Base-by-base conservation (phyloP, 352 stramenopile genomes). In the Phytophthora vignae region DNA sequence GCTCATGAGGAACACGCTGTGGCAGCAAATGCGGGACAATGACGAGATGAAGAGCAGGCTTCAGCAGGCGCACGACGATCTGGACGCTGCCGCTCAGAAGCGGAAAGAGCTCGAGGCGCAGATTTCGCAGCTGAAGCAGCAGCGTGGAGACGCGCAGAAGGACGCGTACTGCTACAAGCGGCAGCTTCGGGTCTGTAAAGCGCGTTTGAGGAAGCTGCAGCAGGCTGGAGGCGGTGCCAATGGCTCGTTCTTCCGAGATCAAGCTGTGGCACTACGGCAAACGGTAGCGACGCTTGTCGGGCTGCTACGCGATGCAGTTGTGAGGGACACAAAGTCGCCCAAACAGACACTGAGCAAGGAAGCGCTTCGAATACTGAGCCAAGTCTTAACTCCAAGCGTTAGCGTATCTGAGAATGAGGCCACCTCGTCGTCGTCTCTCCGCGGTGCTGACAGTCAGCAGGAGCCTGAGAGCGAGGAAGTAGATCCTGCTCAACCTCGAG, bases 321-420 rank as follows among this genome's bases (percentile, higher is more conserved):
- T 81, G 40, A 72, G 73, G 22, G 85, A 93, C 38, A 86, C 77
- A 9, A 92, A 92, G 55, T 87, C 83, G 5, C 56, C 68, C 1
- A 91, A 91, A 61, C 85, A 90, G 55, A 77, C 48, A 36, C 40
- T 90, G 11, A 91, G 84, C 63, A 92, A 90, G 38, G 84, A 90
- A 55, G 55, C 78, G 17, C 9, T 90, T 21, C 64, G 62, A 17
- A 64, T 87, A 29, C 53, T 87, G 7, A 54, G 70, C 0, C 67
- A 81, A 56, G 54, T 77, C 22, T 15, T 77, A 33, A 57, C 70
- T 25, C 64, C 64, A 59, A 60, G 21, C 22, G 17, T 73, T 29
- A 40, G 33, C 15, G 14, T 15, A 4, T 14, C 36, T 31, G 36
- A 70, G 19, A 63, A 48, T 57, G 53, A 64, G 4, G 27, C 29